These are phyloP conservation scores for Chalara sp. DNA, from an alignment of 2,329 filamentous ascomycete genomes.

Conservation along the genomic window DNA sequence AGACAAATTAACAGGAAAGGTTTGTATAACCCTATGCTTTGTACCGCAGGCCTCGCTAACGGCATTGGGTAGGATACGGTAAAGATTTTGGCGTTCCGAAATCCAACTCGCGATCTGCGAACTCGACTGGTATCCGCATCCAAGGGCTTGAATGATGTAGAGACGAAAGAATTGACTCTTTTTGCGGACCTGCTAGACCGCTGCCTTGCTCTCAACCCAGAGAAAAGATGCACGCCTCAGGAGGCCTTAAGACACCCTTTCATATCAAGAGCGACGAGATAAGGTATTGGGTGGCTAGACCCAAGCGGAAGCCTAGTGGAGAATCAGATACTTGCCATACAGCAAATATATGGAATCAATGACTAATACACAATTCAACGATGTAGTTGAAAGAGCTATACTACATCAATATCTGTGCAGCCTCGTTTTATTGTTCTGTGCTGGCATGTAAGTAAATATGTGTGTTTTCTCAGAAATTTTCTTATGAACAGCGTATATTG, in stretches of 20 bases:
- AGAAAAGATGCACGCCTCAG: conserved; percentile 79
- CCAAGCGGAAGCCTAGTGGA: too few relatives aligned
- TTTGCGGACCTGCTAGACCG: conserved; percentile 86
- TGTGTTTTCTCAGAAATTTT: too few relatives aligned
- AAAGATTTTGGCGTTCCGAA: conserved; percentile 61
- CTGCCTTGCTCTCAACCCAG: conserved; percentile 83
- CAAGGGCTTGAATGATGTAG: conserved; percentile 52
- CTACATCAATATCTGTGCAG: too few relatives aligned
- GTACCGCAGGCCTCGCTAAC: not conserved
- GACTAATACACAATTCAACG: too few relatives aligned
- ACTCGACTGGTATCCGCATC: conserved; percentile 70
- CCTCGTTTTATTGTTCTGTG: too few relatives aligned
- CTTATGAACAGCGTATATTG: too few relatives aligned
- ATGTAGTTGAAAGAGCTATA: too few relatives aligned
- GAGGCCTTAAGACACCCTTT: conserved; percentile 90
- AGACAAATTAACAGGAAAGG: conserved; percentile 82
- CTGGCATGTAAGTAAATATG: too few relatives aligned
- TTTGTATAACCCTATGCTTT: conserved; percentile 29
- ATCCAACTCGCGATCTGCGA: conserved; percentile 76
- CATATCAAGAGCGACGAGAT: conserved; percentile 37
- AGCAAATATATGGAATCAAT: too few relatives aligned
- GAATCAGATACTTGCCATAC: too few relatives aligned
- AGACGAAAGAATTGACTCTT: conserved; percentile 69
- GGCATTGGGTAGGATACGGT: conserved; percentile 49
- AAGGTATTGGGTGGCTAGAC: not conserved